A percentile compares a stretch with the other conserved stretches of the same genome.
Evolutionary conservation across 83 land plant genomes (phyloP).

Genomic region (Picea abies): DNA sequence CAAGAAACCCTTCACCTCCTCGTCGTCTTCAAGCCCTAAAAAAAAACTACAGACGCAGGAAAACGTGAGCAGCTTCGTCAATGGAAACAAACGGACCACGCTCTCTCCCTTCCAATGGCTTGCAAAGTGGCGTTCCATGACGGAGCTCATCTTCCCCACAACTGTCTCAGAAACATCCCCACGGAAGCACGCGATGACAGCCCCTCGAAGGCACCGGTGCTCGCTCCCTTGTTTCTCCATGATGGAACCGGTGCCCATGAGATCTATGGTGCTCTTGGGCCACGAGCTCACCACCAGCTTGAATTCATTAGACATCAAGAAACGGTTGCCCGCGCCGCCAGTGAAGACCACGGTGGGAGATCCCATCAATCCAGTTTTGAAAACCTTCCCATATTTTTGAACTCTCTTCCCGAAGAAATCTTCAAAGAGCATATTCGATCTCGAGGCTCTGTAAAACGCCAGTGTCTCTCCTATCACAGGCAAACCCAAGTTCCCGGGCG

Average conservation of each 20-base stretch:
- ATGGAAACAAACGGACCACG: conserved; percentile 20
- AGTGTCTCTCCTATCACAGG: conserved; percentile 54
- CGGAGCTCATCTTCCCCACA: conserved; percentile 31
- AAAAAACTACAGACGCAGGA: conserved; percentile 30
- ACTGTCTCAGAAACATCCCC: conserved; percentile 18
- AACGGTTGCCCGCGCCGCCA: conserved; percentile 43
- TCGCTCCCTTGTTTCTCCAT: conserved; percentile 34
- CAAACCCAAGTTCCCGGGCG: conserved; percentile 46
- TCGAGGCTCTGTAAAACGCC: conserved; percentile 31
- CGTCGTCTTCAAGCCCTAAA: conserved; percentile 26
- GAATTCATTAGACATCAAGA: conserved; percentile 46
- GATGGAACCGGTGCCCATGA: conserved; percentile 39
- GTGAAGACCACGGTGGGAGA: conserved; percentile 43
- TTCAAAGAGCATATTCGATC: conserved; percentile 26
- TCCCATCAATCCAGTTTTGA: conserved; percentile 51
- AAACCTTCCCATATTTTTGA: conserved; percentile 26
- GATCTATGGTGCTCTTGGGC: conserved; percentile 35
- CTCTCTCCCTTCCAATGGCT: conserved; percentile 27
- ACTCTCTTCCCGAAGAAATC: conserved; percentile 36
- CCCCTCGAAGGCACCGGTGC: conserved; percentile 30
- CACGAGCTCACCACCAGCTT: conserved; percentile 54
- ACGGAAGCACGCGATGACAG: conserved; percentile 20
- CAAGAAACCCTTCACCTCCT: conserved; percentile 15
- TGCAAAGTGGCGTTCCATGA: conserved; percentile 22
- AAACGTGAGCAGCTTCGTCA: conserved; percentile 31